Evolutionary conservation across 2,329 filamentous ascomycete genomes (phyloP).

Genomic region (Calonectria naviculata): DNA sequence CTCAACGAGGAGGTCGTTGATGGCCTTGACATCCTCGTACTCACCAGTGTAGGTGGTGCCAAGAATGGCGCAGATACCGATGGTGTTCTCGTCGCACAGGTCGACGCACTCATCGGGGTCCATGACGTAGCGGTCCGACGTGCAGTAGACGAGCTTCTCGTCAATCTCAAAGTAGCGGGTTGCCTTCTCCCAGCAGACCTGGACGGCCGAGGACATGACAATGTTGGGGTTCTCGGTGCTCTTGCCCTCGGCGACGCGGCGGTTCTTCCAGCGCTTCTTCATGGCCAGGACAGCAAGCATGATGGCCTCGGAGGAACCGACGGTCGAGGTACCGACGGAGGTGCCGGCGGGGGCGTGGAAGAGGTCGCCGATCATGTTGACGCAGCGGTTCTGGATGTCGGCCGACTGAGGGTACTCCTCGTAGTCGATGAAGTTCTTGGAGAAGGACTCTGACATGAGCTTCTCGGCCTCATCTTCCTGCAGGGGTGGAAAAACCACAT

Average conservation of each 20-base stretch:
- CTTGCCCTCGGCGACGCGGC: constrained; percentile 85
- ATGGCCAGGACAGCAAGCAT: constrained; percentile 88
- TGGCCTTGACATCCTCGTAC: constrained; percentile 92
- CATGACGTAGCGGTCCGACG: constrained; percentile 70
- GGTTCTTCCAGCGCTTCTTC: constrained; percentile 95
- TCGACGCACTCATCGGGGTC: constrained; percentile 71
- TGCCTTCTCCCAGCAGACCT: constrained; percentile 98
- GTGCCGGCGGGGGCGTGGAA: constrained; percentile 82
- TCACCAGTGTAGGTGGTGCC: constrained; percentile 96
- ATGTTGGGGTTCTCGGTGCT: constrained; percentile 86
- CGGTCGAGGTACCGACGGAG: constrained; percentile 86
- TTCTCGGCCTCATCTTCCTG: constrained; percentile 95
- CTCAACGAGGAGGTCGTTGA: constrained; percentile 88
- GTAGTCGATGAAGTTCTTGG: constrained; percentile 96
- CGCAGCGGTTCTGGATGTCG: constrained; percentile 91
- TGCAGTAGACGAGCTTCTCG: constrained; percentile 81
- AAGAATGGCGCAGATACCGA: constrained; percentile 92
- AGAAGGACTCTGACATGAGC: constrained; percentile 91
- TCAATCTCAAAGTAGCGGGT: constrained; percentile 92
- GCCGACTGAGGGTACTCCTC: constrained; percentile 86
- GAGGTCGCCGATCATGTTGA: constrained; percentile 89
- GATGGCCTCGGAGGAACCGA: constrained; percentile 91
- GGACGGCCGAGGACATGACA: constrained; percentile 94
- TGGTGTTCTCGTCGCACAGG: constrained; percentile 76
- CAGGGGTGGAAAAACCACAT: not conserved